Evolutionary conservation across 169 alveolate genomes (phyloP).

Genomic region (Plasmodium coatneyi): DNA sequence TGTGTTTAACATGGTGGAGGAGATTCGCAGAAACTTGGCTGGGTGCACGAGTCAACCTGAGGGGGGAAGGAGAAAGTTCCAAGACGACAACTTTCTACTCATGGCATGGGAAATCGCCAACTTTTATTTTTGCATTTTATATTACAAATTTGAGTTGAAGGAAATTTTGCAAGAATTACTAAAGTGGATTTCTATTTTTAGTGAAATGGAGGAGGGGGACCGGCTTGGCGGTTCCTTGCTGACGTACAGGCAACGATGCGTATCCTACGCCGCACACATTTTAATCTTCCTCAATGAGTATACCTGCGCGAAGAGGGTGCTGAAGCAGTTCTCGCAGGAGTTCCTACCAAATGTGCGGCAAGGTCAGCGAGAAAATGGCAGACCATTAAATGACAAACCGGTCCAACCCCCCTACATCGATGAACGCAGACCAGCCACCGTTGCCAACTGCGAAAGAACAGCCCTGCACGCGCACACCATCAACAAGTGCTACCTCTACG

Average conservation of each 20-base stretch:
- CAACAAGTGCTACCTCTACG: conserved; percentile 56
- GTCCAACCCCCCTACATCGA: not conserved
- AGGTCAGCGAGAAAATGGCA: not conserved
- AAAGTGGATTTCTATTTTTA: conserved; percentile 52
- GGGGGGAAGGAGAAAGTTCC: not conserved
- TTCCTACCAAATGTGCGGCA: not conserved
- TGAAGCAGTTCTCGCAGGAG: not conserved
- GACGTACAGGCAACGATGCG: conserved; percentile 18
- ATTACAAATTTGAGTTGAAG: conserved; percentile 50
- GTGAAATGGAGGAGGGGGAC: not conserved
- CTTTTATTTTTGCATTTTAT: conserved; percentile 57
- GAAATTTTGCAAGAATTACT: conserved; percentile 27
- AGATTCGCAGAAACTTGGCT: not conserved
- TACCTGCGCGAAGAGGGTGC: conserved; percentile 21
- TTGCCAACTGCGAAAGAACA: not conserved
- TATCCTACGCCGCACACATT: conserved; percentile 30
- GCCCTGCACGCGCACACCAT: conserved; percentile 14
- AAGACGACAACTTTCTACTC: conserved; percentile 27
- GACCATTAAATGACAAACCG: not conserved
- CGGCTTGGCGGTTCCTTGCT: not conserved
- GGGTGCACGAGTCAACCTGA: not conserved
- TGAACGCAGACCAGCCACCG: not conserved
- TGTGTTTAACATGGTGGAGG: conserved; percentile 10
- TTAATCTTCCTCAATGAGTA: conserved; percentile 44
- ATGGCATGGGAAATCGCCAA: conserved; percentile 74